A percentile compares a stretch with the other conserved stretches of the same genome.
These are phyloP conservation scores for Zygosaccharomyces bailii DNA, from an alignment of 805 yeast species.

Conservation along the genomic window DNA sequence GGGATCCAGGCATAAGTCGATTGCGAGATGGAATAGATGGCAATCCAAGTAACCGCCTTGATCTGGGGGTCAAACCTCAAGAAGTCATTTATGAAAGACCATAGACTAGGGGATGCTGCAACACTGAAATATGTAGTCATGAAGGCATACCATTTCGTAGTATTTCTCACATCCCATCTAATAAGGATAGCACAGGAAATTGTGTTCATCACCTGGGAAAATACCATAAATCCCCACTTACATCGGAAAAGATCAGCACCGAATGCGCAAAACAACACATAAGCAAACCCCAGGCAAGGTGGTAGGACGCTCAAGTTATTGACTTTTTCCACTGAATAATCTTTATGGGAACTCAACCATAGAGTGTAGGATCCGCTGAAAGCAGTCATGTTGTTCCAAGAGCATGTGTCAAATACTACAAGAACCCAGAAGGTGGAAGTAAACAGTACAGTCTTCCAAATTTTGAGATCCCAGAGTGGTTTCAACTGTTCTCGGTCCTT, in stretches of 20 bases:
- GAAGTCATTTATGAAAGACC: slow-evolving; percentile 57
- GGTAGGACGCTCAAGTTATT: slow-evolving; percentile 53
- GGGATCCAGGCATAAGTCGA: slow-evolving; percentile 60
- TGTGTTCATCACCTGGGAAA: slow-evolving; percentile 52
- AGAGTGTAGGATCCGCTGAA: slow-evolving; percentile 54
- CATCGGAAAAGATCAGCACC: slow-evolving; percentile 50
- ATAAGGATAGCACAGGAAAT: slow-evolving; percentile 54
- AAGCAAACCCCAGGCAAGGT: slow-evolving; percentile 56
- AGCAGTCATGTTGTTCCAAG: slow-evolving; percentile 61
- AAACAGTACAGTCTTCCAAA: slow-evolving; percentile 52
- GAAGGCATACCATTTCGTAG: slow-evolving; percentile 66
- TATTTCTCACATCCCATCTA: slow-evolving; percentile 53
- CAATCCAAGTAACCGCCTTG: slow-evolving; percentile 54
- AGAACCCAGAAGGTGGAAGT: slow-evolving; percentile 57
- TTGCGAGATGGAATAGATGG: slow-evolving; percentile 56
- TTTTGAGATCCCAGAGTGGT: slow-evolving; percentile 38
- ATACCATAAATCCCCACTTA: slow-evolving; percentile 52
- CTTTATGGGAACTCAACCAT: slow-evolving; percentile 55
- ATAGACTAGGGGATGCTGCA: slow-evolving; percentile 60
- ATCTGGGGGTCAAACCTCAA: slow-evolving; percentile 54
- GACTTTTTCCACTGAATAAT: slow-evolving; percentile 43
- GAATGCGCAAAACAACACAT: slow-evolving; percentile 43
- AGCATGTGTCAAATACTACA: slow-evolving; percentile 51
- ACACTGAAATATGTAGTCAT: slow-evolving; percentile 58
- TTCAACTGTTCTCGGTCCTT: slow-evolving; percentile 28